Evolutionary conservation across 106 monocot species (phyloP), one percentile per base, ranked within the genome.

Genomic region (Ottelia alismoides): DNA sequence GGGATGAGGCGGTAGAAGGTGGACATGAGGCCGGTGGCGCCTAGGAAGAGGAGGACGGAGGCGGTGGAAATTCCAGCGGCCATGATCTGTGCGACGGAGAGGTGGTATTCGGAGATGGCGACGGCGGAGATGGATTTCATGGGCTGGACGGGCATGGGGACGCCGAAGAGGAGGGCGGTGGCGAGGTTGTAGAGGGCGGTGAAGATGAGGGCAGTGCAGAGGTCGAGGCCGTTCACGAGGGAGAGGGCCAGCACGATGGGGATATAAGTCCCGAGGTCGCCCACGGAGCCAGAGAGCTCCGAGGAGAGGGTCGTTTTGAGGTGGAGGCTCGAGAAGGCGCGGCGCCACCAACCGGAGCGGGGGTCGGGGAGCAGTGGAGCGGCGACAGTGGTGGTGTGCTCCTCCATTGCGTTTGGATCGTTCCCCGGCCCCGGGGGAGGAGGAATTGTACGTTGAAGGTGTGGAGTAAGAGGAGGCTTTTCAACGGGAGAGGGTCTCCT

Each of bases 211-310:
- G 49, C 20, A 7, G 49, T 49, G 19, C 19, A 11, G 49, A 49
- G 49, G 49, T 16, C 17, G 49, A 49, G n/a, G 19, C 49, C 32
- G 60, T 76, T 82, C 45, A 76, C 84, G 25, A 96, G 82, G 31
- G 96, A 32, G 29, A 96, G 79, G 59, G 96, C 87, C 1, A 93
- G 74, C 35, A 83, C 83, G 63, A 93, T 87, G 25, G 87, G 92
- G 66, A 93, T 83, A 65, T 80, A 87, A 31, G 87, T 93, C 50
- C 87, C 92, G 27, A 93, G 83, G 47, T 93, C 92, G 19, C 92
- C 92, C 14, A 92, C 87, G 32, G 87, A 68, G 52, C 92, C 92
- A 26, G 77, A 73, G 16, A 92, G 87, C 71, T 92, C 92, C 20
- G 92, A 70, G 76, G 71, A 83, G 5, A 86, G 11, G 4, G 82